These are phyloP conservation scores for Phytopythium cucurbitacearum DNA, from an alignment of 352 stramenopile species.

Conservation along the genomic window DNA sequence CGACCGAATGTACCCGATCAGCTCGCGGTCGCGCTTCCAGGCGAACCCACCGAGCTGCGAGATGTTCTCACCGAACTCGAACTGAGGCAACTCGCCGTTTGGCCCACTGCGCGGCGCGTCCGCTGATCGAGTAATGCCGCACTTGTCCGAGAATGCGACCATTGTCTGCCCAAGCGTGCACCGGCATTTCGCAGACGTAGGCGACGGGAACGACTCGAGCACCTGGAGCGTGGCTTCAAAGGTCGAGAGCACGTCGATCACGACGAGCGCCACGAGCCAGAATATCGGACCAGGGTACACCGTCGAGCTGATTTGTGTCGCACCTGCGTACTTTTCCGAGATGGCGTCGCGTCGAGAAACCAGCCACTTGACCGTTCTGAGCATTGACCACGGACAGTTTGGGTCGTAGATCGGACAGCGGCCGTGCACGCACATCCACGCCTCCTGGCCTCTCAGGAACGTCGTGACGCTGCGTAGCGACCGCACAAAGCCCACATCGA, in stretches of 20 bases:
- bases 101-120: not conserved
- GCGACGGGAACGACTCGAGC: slow-evolving; percentile 5
- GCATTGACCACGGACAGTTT: slow-evolving; percentile 7
- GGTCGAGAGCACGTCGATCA: slow-evolving; percentile 8
- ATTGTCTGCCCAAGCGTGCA: not conserved
- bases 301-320: slow-evolving; percentile 5
- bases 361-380: slow-evolving; percentile 9
- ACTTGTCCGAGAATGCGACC: slow-evolving; percentile 4
- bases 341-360: slow-evolving; percentile 8
- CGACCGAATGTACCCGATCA: slow-evolving; percentile 20
- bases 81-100: not conserved
- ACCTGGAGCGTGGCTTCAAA: not conserved
- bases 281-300: slow-evolving; percentile 5
- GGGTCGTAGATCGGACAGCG: slow-evolving; percentile 6
- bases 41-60: slow-evolving; percentile 5
- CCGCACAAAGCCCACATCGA: slow-evolving; percentile 1
- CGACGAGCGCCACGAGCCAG: slow-evolving; percentile 8
- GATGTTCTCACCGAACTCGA: slow-evolving; percentile 2
- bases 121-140: not conserved
- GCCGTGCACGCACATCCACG: slow-evolving; percentile 10
- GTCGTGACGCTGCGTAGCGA: slow-evolving; percentile 7
- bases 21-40: slow-evolving; percentile 13
- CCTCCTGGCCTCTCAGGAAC: slow-evolving; percentile 14
- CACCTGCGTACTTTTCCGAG: slow-evolving; percentile 4
- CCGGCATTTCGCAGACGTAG: not conserved